A percentile compares a stretch with the other conserved stretches of the same genome.
phyloP scores from a whole-genome alignment of 2,329 filamentous ascomycete genomes.

The Bertia moriformis region DNA sequence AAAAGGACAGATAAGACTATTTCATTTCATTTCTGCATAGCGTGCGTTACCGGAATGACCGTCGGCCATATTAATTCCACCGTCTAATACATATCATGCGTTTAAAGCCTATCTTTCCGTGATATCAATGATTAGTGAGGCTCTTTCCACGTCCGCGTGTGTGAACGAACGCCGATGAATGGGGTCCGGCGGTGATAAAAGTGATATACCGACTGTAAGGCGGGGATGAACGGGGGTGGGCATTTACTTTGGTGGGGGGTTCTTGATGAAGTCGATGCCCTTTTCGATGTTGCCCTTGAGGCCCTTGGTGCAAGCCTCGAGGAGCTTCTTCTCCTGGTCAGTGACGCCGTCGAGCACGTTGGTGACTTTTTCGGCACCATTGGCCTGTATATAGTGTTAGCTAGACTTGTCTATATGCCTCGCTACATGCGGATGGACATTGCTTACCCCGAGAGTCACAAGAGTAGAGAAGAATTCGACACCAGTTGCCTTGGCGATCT shows the following conservation, averaged over 20 bases:
- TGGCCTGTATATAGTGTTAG: constrained; percentile 43
- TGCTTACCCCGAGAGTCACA: constrained; percentile 81
- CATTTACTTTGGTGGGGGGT: constrained; percentile 68
- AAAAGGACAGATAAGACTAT: too few species aligned
- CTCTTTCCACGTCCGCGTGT: neutral
- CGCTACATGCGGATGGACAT: constrained; percentile 2
- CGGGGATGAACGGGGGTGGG: constrained; percentile 10
- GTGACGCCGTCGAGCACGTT: constrained; percentile 67
- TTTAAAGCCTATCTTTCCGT: constrained; percentile 1
- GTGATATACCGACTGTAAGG: neutral
- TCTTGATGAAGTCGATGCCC: constrained; percentile 79
- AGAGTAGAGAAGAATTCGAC: constrained; percentile 92
- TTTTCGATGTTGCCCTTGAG: constrained; percentile 89
- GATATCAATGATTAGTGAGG: neutral
- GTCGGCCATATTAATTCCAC: too few species aligned
- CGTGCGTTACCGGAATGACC: too few species aligned
- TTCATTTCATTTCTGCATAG: constrained; percentile 1
- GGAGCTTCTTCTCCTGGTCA: constrained; percentile 77
- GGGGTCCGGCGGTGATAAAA: neutral
- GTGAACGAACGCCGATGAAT: neutral
- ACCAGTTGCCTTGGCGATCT: constrained; percentile 69
- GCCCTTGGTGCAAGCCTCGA: constrained; percentile 60
- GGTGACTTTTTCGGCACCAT: constrained; percentile 71
- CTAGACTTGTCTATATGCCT: too few species aligned
- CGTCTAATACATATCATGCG: neutral